phyloP scores from a whole-genome alignment of 192 early-diverging fungal species.

The Entophlyctis helioformis region DNA sequence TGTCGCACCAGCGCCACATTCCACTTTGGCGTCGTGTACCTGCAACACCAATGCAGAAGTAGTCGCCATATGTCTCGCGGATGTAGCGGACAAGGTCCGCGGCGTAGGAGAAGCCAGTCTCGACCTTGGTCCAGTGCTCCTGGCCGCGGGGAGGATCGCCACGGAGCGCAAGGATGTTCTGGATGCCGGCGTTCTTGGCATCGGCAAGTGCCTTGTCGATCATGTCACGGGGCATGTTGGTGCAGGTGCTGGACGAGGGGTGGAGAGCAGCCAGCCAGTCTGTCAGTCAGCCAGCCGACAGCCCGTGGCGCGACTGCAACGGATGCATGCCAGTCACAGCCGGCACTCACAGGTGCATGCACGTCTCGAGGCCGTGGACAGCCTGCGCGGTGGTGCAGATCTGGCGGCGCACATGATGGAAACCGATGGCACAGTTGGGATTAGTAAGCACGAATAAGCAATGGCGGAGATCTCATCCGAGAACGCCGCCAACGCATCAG shows the following conservation, averaged over 20 bases:
- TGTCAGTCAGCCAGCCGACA: too few species aligned
- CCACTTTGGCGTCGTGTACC: constrained; percentile 44
- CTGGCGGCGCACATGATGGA: constrained; percentile 2
- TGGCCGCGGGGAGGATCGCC: constrained; percentile 86
- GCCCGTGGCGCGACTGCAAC: too few species aligned
- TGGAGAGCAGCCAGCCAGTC: background rate
- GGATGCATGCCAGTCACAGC: too few species aligned
- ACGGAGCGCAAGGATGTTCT: constrained; percentile 93
- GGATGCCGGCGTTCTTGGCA: constrained; percentile 85
- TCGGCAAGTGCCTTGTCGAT: constrained; percentile 73
- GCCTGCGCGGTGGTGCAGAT: constrained; percentile 67
- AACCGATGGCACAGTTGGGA: too few species aligned
- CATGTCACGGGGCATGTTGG: constrained; percentile 86
- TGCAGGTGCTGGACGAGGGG: constrained; percentile 56
- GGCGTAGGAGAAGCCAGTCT: constrained; percentile 81
- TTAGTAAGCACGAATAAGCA: too few species aligned
- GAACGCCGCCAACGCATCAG: constrained; percentile 3
- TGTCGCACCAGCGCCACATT: too few species aligned
- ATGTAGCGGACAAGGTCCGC: constrained; percentile 86
- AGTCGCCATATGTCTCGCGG: constrained; percentile 75
- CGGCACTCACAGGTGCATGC: constrained; percentile 76
- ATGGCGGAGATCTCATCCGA: constrained; percentile 1
- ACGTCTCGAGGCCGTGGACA: constrained; percentile 89
- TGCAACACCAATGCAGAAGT: constrained; percentile 93
- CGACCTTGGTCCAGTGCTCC: constrained; percentile 65